Percentiles rank a stretch among this genome's conserved stretches.
Conservation (phyloP, 768 basidiomycete genomes). For the Boletus vermiculosoides region DNA sequence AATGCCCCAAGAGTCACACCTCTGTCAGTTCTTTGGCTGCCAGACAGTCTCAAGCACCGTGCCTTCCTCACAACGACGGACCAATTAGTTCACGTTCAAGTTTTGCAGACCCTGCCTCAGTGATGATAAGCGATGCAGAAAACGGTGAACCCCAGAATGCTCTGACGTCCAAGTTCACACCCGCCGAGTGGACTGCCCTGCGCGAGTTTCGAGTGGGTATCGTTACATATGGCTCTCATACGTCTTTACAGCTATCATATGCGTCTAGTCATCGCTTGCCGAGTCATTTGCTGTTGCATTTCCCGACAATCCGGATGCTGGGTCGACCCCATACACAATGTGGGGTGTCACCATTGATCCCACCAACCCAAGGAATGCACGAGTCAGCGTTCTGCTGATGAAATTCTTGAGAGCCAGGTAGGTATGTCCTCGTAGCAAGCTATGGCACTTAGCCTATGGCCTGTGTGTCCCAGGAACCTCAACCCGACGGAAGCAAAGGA, state of each 20-base stretch:
- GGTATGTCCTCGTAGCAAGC: neutral
- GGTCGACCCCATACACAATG: constrained; percentile 49
- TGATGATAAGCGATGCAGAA: constrained; percentile 6
- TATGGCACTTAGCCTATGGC: neutral
- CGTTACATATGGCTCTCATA: neutral
- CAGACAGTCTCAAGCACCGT: too few species aligned
- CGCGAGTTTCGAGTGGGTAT: constrained; percentile 61
- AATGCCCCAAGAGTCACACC: too few species aligned
- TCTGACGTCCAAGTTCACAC: constrained; percentile 67
- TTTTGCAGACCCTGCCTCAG: neutral
- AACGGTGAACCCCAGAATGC: constrained; percentile 61
- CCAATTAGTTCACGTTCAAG: neutral
- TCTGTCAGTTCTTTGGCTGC: too few species aligned
- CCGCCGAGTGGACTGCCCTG: constrained; percentile 70
- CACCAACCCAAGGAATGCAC: constrained; percentile 50
- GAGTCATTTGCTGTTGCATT: constrained; percentile 59
- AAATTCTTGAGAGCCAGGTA: constrained; percentile 81
- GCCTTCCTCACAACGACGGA: too few species aligned
- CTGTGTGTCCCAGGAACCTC: constrained; percentile 44
- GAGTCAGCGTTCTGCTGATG: constrained; percentile 73
- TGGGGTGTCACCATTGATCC: constrained; percentile 78
- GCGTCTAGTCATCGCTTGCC: constrained; percentile 40
- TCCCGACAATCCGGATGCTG: constrained; percentile 53
- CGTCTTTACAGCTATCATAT: neutral
- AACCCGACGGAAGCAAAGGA: constrained; percentile 51